These are phyloP conservation scores for Kazachstania psychrophila DNA, from an alignment of 805 yeast genomes.

Conservation along the genomic window DNA sequence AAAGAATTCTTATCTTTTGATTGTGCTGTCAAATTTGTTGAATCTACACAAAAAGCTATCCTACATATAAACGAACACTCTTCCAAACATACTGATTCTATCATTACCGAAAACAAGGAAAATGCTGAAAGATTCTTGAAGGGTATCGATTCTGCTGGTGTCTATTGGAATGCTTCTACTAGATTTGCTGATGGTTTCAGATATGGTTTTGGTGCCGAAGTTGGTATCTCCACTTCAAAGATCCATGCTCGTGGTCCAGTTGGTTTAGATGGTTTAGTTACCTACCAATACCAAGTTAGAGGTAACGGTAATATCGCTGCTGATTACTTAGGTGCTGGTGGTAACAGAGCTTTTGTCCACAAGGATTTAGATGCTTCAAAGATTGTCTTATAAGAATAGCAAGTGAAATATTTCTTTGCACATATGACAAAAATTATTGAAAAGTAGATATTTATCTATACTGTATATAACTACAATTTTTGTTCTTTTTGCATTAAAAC, in stretches of 20 bases:
- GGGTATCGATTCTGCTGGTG: slow-evolving; percentile 91
- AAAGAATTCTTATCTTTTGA: slow-evolving; percentile 79
- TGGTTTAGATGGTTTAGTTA: slow-evolving; percentile 92
- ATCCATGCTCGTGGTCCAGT: slow-evolving; percentile 99
- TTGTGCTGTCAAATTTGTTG: slow-evolving; percentile 61
- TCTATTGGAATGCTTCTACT: slow-evolving; percentile 95
- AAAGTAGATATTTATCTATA: no score
- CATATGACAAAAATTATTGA: no score
- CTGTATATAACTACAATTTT: no score
- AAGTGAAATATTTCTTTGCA: no score
- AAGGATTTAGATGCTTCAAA: slow-evolving; percentile 41
- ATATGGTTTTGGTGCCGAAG: slow-evolving; percentile 98
- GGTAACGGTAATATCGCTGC: slow-evolving; percentile 92
- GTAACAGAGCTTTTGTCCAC: slow-evolving; percentile 67
- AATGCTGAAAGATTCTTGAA: slow-evolving; percentile 70
- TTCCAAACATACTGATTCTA: slow-evolving; percentile 92
- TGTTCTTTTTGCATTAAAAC: no score
- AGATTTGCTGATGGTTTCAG: slow-evolving; percentile 98
- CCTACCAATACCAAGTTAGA: slow-evolving; percentile 86
- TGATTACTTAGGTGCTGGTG: slow-evolving; percentile 91
- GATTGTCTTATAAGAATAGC: slow-evolving; percentile 19
- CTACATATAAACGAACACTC: slow-evolving; percentile 82
- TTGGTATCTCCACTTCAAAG: slow-evolving; percentile 93
- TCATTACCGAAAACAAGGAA: slow-evolving; percentile 64
- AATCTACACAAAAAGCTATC: slow-evolving; percentile 62